Conservation (phyloP, 768 basidiomycete species). For the Phaeotremella fagi region DNA sequence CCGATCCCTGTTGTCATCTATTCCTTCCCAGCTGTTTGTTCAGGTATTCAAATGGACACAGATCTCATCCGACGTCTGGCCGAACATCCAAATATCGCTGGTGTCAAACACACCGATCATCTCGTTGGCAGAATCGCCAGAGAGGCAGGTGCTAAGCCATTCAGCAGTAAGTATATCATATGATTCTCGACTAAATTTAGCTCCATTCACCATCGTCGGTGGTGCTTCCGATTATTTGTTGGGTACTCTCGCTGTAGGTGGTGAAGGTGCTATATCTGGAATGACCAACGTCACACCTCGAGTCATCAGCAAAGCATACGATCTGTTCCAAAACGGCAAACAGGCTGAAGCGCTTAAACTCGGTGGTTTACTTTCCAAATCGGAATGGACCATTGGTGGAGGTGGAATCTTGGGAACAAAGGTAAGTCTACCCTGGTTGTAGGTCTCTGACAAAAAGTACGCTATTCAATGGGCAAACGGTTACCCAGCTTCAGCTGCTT, state of each 20-base stretch:
- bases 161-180: constrained; percentile 8
- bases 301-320: constrained; percentile 18
- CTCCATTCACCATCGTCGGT: constrained; percentile 23
- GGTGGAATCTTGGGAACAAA: constrained; percentile 22
- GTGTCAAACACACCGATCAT: constrained; percentile 49
- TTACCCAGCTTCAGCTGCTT: constrained; percentile 14
- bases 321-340: constrained; percentile 19
- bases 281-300: constrained; percentile 29
- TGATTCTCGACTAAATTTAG: not conserved
- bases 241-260: constrained; percentile 18
- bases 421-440: constrained; percentile 22
- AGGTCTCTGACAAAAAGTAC: constrained; percentile 17
- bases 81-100: constrained; percentile 47
- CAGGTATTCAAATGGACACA: constrained; percentile 47
- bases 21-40: constrained; percentile 45
- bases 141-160: constrained; percentile 10
- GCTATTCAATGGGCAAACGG: constrained; percentile 9
- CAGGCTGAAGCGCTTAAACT: constrained; percentile 14
- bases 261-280: constrained; percentile 30
- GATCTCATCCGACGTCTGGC: constrained; percentile 43
- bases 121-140: constrained; percentile 47
- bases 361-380: constrained; percentile 11
- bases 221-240: constrained; percentile 33
- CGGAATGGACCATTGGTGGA: constrained; percentile 26
- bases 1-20: constrained; percentile 47